These are phyloP conservation scores for Geotrichum phurueaensis DNA, from an alignment of 1,139 yeast species.

Conservation along the genomic window DNA sequence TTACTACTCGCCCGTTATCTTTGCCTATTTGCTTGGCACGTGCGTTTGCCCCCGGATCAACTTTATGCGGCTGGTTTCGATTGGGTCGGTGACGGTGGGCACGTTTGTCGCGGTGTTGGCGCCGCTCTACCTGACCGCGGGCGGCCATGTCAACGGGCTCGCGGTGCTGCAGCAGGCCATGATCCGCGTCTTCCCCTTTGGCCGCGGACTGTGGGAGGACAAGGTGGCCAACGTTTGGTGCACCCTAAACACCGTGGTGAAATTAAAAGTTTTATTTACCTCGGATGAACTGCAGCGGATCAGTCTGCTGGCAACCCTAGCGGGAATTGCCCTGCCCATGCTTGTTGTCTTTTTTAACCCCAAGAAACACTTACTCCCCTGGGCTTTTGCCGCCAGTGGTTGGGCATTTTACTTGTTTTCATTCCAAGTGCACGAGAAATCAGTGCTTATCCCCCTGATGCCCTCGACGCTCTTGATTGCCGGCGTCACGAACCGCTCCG, in stretches of 20 bases:
- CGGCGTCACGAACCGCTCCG: slow-evolving; percentile 43
- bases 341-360: slow-evolving; percentile 48
- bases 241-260: slow-evolving; percentile 68
- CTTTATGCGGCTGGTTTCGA: slow-evolving; percentile 48
- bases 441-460: slow-evolving; percentile 76
- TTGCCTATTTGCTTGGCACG: slow-evolving; percentile 61
- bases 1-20: slow-evolving; percentile 85
- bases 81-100: slow-evolving; percentile 56
- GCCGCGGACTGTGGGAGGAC: slow-evolving; percentile 94
- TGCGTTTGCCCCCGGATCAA: slow-evolving; percentile 35
- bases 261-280: slow-evolving; percentile 55
- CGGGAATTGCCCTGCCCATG: slow-evolving; percentile 64
- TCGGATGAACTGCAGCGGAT: slow-evolving; percentile 54
- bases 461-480: slow-evolving; percentile 72
- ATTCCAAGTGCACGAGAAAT: slow-evolving; percentile 94
- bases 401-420: slow-evolving; percentile 86
- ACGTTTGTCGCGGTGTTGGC: slow-evolving; percentile 50
- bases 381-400: slow-evolving; percentile 78
- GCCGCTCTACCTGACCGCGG: slow-evolving; percentile 50
- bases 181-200: slow-evolving; percentile 80
- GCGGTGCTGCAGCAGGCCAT: slow-evolving; percentile 43
- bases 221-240: slow-evolving; percentile 98
- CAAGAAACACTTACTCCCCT: slow-evolving; percentile 47
- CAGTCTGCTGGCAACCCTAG: slow-evolving; percentile 58
- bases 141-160: slow-evolving; percentile 26